Evolutionary conservation across 2,329 filamentous ascomycete species (phyloP).

Genomic region (Neonectria hederae): DNA sequence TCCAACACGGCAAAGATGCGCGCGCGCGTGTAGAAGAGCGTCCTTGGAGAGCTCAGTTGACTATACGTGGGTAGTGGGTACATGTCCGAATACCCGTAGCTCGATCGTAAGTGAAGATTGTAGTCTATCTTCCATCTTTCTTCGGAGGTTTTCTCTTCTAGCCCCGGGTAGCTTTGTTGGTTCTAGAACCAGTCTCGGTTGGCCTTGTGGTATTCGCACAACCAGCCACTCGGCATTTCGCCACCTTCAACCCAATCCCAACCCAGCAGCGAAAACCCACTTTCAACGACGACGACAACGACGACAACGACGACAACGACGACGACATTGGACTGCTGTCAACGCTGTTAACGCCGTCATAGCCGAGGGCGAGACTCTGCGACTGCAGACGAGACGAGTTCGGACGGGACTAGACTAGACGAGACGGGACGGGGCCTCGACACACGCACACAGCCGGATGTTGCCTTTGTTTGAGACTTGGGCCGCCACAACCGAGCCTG

Average conservation of each 20-base stretch:
- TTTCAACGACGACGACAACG: neutral
- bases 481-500: neutral
- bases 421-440: constrained; percentile 16
- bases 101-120: neutral
- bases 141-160: neutral
- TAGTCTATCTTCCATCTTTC: too few relatives aligned
- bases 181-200: neutral
- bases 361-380: constrained; percentile 6
- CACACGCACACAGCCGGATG: neutral
- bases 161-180: neutral
- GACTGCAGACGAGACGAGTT: constrained; percentile 11
- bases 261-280: neutral
- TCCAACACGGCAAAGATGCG: constrained; percentile 7
- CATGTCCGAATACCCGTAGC: neutral
- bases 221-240: neutral
- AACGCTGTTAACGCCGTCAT: neutral
- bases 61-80: neutral
- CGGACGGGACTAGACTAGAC: constrained; percentile 16
- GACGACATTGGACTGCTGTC: neutral
- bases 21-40: neutral
- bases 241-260: neutral
- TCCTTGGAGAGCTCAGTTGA: neutral
- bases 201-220: neutral
- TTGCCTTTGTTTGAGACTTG: constrained; percentile 6
- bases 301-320: too few relatives aligned